These are phyloP conservation scores for Eremomyces bilateralis DNA, from an alignment of 495 filamentous ascomycete genomes.

Conservation along the genomic window DNA sequence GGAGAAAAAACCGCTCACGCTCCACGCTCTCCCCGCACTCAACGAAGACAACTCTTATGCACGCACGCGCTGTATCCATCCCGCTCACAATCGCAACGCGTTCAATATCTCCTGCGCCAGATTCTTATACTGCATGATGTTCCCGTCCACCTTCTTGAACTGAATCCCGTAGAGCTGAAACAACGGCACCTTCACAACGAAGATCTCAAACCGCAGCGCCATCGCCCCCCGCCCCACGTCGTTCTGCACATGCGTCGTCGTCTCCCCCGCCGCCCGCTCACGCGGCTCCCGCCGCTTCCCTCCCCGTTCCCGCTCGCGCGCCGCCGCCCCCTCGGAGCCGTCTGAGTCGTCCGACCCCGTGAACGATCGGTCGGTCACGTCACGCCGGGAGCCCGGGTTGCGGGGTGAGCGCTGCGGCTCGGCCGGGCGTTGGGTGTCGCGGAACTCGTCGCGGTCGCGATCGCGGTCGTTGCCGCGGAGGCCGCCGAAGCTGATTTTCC, in stretches of 20 bases:
- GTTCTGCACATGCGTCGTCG: constrained; percentile 66
- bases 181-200: constrained; percentile 93
- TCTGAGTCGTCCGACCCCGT: constrained; percentile 43
- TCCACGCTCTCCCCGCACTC: not conserved
- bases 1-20: not conserved
- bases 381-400: constrained; percentile 18
- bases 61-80: not conserved
- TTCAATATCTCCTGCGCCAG: constrained; percentile 90
- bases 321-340: constrained; percentile 33
- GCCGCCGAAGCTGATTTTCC: constrained; percentile 67
- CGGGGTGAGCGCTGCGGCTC: constrained; percentile 6
- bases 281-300: constrained; percentile 9
- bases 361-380: constrained; percentile 39
- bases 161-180: constrained; percentile 88
- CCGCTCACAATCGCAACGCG: constrained; percentile 52
- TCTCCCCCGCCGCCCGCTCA: constrained; percentile 46
- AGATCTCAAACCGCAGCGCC: constrained; percentile 78
- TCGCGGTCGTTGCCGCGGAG: constrained; percentile 39
- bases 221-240: constrained; percentile 53
- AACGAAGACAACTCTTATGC: not conserved
- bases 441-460: constrained; percentile 36
- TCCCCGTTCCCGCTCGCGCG: constrained; percentile 1
- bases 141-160: constrained; percentile 91
- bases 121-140: constrained; percentile 91
- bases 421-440: constrained; percentile 19